Base-by-base conservation (phyloP, 2,329 filamentous ascomycete genomes). In the Fulvia fulva region DNA sequence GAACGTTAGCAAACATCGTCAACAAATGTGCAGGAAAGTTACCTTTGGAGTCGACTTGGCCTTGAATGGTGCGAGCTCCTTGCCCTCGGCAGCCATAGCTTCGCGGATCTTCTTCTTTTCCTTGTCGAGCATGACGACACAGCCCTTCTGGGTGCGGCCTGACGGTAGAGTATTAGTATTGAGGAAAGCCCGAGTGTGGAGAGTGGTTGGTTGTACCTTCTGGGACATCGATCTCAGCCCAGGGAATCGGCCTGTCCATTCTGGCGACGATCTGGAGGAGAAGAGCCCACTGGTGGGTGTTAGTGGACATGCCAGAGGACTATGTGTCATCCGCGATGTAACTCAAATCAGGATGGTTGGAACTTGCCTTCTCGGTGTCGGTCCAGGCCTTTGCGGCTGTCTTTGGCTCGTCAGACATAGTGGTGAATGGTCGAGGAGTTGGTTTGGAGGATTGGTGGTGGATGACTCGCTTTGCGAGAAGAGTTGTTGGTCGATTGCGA, bases 361-460 rank as follows among this genome's bases (percentile, higher is more conserved):
- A 14, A 37, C 30, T 46, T 47, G 69, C 69, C 67, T 71, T 71
- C 56, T 72, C 68, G 16, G 58, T 56, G n/a, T 71, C 70, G 51
- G 64, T 70, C 69, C 70, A 71, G 34, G 55, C 57, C 23, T 64
- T 65, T 32, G 53, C 34, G 34, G 21, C 43, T 6, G 55, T 51
- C 34, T 53, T 60, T 26, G 49, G 49, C 26, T 51, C 56, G 4
- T 66, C 62, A 51, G 66, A 61, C 65, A 69, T 68, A 57, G 45
- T 67, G 43, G 52, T 30, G 22, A 43, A 6, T 58, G 22, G 25
- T 51, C 45, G 49, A 44, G 55, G 21, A 32, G 44, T 49, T 30
- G 56, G 51, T 22, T 22, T 60, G 58, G 45, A 53, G 30, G 32
- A n/a, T n/a, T 56, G 19, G 37, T 19, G 37, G 55, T 51, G 12